These are phyloP conservation scores for Sarocladiaceae sp. DNA, from an alignment of 2,329 filamentous ascomycete species.

Conservation along the genomic window DNA sequence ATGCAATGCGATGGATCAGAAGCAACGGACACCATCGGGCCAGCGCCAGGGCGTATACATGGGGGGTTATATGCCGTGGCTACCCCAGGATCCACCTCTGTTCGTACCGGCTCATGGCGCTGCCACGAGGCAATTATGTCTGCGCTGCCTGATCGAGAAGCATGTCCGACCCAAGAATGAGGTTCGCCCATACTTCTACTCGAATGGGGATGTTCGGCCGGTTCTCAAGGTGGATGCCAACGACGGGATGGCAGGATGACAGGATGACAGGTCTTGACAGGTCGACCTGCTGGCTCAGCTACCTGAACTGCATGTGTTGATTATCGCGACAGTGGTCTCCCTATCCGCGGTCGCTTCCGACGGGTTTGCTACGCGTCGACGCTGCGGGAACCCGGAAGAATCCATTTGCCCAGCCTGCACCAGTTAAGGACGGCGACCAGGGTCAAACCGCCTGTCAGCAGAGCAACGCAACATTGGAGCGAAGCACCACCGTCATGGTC, in stretches of 20 bases:
- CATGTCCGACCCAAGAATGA: conserved; percentile 7
- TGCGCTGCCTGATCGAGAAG: conserved; percentile 7
- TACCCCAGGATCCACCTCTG: conserved; percentile 7
- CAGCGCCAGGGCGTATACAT: conserved; percentile 6
- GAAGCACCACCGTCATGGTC: not conserved
- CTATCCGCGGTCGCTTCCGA: too few species aligned
- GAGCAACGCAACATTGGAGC: not conserved
- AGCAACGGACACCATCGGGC: too few species aligned
- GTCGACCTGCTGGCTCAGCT: too few species aligned
- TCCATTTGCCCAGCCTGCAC: too few species aligned
- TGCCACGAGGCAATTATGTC: conserved; percentile 8
- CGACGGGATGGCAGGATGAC: not conserved
- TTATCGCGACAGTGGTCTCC: too few species aligned
- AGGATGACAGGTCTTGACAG: too few species aligned
- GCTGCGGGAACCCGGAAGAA: too few species aligned
- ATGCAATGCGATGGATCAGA: too few species aligned
- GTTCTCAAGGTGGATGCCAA: not conserved
- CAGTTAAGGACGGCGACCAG: too few species aligned
- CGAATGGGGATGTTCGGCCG: conserved; percentile 4
- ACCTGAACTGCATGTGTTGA: too few species aligned
- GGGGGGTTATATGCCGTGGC: conserved; percentile 5
- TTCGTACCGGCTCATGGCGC: conserved; percentile 4
- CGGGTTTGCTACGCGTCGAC: too few species aligned
- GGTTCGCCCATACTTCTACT: conserved; percentile 4
- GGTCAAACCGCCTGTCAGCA: not conserved